Conservation (phyloP, 139 green algal species). For the Edaphochlamys debaryana region DNA sequence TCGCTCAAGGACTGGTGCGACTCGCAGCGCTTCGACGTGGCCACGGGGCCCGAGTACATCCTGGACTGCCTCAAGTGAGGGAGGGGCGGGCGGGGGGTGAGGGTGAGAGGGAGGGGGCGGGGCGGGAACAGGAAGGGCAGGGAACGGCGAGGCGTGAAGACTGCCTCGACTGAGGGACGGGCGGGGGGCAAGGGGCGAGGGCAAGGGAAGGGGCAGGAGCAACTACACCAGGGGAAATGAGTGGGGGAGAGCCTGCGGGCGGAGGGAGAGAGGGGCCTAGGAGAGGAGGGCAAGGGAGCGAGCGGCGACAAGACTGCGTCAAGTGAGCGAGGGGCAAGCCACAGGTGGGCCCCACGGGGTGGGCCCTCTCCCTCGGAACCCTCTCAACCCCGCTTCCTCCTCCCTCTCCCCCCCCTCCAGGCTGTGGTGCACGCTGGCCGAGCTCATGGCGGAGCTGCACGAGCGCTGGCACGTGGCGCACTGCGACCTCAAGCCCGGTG, state of each 20-base stretch:
- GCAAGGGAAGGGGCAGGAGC: too few species aligned
- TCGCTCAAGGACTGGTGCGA: constrained; percentile 42
- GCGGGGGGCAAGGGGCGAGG: background rate
- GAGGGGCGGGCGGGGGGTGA: background rate
- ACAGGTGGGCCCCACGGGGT: too few species aligned
- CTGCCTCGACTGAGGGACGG: background rate
- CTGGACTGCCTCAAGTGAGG: constrained; percentile 18
- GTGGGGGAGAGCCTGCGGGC: too few species aligned
- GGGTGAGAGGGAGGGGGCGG: too few species aligned
- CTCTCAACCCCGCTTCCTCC: background rate
- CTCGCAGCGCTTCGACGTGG: background rate
- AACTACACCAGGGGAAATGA: too few species aligned
- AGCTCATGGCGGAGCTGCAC: constrained; percentile 45
- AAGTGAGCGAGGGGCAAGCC: too few species aligned
- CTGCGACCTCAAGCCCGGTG: constrained; percentile 49
- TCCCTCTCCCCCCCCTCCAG: background rate
- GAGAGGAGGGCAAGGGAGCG: too few species aligned
- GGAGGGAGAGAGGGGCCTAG: too few species aligned
- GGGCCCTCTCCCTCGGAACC: too few species aligned
- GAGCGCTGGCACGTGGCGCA: constrained; percentile 45
- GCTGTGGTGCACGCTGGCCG: constrained; percentile 32
- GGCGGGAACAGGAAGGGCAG: too few species aligned
- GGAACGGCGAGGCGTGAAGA: too few species aligned
- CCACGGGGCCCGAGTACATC: constrained; percentile 9
- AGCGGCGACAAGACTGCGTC: too few species aligned